phyloP scores from a whole-genome alignment of 306 rosid genomes.

The Benincasa hispida region DNA sequence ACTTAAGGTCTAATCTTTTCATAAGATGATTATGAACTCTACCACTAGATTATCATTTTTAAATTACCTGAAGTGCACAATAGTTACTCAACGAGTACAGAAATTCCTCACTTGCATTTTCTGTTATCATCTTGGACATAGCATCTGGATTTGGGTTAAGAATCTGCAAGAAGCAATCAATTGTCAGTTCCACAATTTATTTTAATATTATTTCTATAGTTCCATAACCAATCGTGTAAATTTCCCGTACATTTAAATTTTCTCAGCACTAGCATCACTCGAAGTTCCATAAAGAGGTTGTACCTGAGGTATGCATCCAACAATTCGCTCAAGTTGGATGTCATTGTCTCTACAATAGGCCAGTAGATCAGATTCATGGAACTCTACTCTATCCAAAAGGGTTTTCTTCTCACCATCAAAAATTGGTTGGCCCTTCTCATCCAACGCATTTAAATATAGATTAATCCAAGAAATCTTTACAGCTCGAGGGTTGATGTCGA shows the following conservation, averaged over 20 bases:
- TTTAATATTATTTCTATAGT: not conserved
- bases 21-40: not conserved
- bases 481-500: constrained; percentile 93
- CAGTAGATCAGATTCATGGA: constrained; percentile 88
- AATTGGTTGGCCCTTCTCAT: constrained; percentile 62
- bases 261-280: not conserved
- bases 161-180: constrained; percentile 46
- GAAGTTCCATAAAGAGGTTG: constrained; percentile 8
- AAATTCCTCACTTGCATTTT: constrained; percentile 97
- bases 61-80: constrained; percentile 89
- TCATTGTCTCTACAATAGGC: constrained; percentile 59
- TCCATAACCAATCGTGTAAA: not conserved
- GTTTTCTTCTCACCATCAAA: constrained; percentile 69
- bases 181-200: not conserved
- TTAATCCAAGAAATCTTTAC: constrained; percentile 82
- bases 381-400: constrained; percentile 87
- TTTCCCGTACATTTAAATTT: not conserved
- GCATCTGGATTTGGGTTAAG: constrained; percentile 99
- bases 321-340: constrained; percentile 83
- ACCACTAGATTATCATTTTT: not conserved
- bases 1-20: not conserved
- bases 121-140: constrained; percentile 95
- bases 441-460: constrained; percentile 79
- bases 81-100: constrained; percentile 81
- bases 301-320: constrained; percentile 99